Conservation (phyloP, 139 green algal genomes). For the Microglena sp. region DNA sequence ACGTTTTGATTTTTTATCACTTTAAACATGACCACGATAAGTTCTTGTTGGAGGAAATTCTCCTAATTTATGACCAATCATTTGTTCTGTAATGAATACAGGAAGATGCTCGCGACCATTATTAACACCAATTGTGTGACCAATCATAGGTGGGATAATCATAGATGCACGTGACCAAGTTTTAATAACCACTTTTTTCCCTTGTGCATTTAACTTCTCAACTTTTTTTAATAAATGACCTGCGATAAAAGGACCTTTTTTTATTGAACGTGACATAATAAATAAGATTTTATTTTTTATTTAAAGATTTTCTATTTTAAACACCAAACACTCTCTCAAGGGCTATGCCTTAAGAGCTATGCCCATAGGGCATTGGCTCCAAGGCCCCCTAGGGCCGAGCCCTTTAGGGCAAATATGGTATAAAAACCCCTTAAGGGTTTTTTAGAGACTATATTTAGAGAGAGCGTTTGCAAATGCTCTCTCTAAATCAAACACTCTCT, state of each 20-base stretch:
- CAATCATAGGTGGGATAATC: slow-evolving; percentile 44
- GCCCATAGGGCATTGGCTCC: no score
- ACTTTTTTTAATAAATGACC: slow-evolving; percentile 58
- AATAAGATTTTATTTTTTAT: slow-evolving; percentile 11
- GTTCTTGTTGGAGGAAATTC: slow-evolving; percentile 51
- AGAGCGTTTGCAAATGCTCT: no score
- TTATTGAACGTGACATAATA: slow-evolving; percentile 60
- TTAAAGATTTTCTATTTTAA: no score
- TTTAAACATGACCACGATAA: slow-evolving; percentile 50
- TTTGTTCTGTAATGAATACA: slow-evolving; percentile 47
- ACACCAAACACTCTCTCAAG: no score
- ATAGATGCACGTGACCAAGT: slow-evolving; percentile 54
- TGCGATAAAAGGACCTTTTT: slow-evolving; percentile 64
- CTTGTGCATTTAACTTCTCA: slow-evolving; percentile 40
- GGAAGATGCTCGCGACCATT: slow-evolving; percentile 47
- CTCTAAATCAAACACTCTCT: no score
- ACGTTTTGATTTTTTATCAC: slow-evolving; percentile 49
- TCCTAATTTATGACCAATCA: slow-evolving; percentile 57
- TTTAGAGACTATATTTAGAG: no score
- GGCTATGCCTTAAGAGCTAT: no score
- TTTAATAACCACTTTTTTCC: slow-evolving; percentile 42
- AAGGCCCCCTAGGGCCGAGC: no score
- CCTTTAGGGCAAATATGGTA: no score
- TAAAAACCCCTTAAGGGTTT: no score
- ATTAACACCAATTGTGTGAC: slow-evolving; percentile 42